Evolutionary conservation across 208 protist genomes (phyloP), one percentile per base, ranked within the genome.

Genomic region (Leishmania tropica): DNA sequence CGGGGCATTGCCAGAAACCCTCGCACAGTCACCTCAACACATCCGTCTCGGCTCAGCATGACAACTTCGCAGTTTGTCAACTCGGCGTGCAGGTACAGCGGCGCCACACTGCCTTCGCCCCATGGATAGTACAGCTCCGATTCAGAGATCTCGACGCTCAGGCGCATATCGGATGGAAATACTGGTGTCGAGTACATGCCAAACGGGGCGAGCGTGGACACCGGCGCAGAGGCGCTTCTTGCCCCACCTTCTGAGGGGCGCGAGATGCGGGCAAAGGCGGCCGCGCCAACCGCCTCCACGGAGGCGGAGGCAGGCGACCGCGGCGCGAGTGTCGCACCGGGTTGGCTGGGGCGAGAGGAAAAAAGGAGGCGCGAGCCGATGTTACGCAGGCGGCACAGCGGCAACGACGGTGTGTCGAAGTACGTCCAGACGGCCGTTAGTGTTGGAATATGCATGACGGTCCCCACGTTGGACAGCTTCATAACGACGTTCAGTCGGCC

Each of bases 111-210:
- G 17, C 83, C 87, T 19, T 91, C 87, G n/a, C 88, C 85, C 84
- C 83, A 90, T 21, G 85, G 75, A 80, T 92, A 94, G 82, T 89
- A 92, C 60, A 92, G 78, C 75, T 89, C 87, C 4, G 83, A 87
- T 15, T 85, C 60, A 13, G 56, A 64, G 2, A 87, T 65, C 28
- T 82, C 76, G 47, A 94, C 72, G 62, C 71, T 45, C 58, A 94
- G 79, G 51, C 53, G 62, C 37, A 94, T 60, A 51, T 94, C 88
- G 37, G 81, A 84, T 19, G 90, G 90, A 75, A 93, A 91, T 7
- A 87, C 77, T 31, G 88, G 83, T 5, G 80, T 76, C 48, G 90
- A 87, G 83, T 93, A 93, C 7, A 75, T 73, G 28, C 82, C 58
- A 19, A 68, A 75, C 28, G 81, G 51, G 11, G 64, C 53, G 6